Evolutionary conservation across 768 basidiomycete species (phyloP).

Genomic region (Boletus pseudopeckii): DNA sequence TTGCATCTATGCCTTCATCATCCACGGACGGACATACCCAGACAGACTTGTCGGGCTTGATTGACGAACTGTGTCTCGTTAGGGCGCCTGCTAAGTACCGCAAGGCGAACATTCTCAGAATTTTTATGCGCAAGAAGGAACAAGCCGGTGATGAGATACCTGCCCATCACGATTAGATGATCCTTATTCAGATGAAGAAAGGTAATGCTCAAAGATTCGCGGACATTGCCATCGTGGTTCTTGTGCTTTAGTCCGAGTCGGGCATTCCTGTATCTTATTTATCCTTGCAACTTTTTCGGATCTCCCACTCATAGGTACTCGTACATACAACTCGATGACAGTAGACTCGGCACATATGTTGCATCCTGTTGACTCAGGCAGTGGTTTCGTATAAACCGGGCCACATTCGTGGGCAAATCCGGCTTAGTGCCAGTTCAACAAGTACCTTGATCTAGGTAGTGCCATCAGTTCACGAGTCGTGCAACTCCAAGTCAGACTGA

Average conservation of each 20-base stretch:
- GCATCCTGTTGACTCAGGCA: not conserved
- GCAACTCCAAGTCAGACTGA: not conserved
- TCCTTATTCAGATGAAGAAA: not conserved
- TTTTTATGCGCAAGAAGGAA: slow-evolving; percentile 16
- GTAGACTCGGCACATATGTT: not conserved
- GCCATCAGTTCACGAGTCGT: not conserved
- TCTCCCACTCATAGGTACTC: not conserved
- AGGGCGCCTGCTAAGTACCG: slow-evolving; percentile 20
- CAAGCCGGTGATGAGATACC: not conserved
- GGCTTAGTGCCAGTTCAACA: not conserved
- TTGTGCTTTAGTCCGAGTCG: not conserved
- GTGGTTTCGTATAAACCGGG: not conserved
- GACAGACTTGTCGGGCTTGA: not conserved
- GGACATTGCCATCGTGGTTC: not conserved
- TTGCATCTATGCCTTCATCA: slow-evolving; percentile 6
- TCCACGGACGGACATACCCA: not conserved
- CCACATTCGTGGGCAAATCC: not conserved
- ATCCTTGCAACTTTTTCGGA: not conserved
- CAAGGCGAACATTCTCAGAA: slow-evolving; percentile 10
- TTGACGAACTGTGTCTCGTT: slow-evolving; percentile 26
- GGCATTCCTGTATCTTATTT: not conserved
- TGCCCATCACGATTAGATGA: not conserved
- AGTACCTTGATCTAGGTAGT: not conserved
- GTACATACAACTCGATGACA: not conserved
- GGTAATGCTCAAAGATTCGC: not conserved